Evolutionary conservation across 1,284 basidiomycete genomes (phyloP), one percentile per base, ranked within the genome.

Genomic region (Phaffia rhodozyma): DNA sequence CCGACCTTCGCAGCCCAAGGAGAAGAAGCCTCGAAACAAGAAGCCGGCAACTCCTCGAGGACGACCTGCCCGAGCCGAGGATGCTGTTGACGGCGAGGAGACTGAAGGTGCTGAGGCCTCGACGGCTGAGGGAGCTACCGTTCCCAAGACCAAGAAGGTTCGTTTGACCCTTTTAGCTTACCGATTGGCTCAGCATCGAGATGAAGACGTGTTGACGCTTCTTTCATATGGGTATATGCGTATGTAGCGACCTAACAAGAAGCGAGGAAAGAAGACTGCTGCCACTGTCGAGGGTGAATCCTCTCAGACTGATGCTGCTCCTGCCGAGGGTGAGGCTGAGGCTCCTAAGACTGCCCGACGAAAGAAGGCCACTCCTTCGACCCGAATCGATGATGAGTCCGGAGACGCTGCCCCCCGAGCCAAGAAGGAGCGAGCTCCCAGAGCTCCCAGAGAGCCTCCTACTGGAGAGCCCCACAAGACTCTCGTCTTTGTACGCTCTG

Each of bases 1-100:
- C 74, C 91, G 89, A 79, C 87, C 88, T 66, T 79, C 84, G 68
- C 86, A 90, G 69, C 83, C 87, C 77, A 89, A 89, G 80, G 84
- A 86, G 63, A 56, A 52, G 58, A 62, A 66, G 65, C 51, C 55
- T 79, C 83, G 81, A 77, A 86, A 81, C 58, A 84, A 79, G 77
- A 85, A 80, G 76, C 84, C 86, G 80, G 84, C 85, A 78, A 81
- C 84, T 75, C 82, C 84, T 71, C 84, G 86, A 77, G 84, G 87
- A 76, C 86, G 87, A 72, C 82, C 86, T 72, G 86, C 88, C 67
- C 85, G 86, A 70, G 86, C 88, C 63, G 88, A 89, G 77, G 83
- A 89, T 75, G 85, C 85, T 58, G 87, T 89, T 72, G 88, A 66
- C 32, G 66, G 60, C 20, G 71, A 66, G 55, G 68, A 68, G 51